phyloP scores from a whole-genome alignment of 164 flowering plant genomes.

The Kingdonia uniflora region DNA sequence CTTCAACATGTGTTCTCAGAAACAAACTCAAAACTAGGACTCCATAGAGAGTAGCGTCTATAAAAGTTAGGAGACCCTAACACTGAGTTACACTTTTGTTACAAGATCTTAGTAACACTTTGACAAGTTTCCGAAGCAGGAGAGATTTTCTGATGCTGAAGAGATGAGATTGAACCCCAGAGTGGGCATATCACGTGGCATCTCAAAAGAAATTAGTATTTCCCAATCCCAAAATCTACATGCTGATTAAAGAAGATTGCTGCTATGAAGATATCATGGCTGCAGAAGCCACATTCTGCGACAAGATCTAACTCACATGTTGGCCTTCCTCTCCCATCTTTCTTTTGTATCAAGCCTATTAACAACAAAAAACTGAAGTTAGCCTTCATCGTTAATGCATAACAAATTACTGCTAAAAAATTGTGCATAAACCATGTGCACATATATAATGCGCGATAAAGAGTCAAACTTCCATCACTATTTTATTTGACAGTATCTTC shows the following conservation, averaged over 20 bases:
- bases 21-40: too few relatives aligned
- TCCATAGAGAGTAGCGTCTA: too few relatives aligned
- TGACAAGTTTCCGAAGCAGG: too few relatives aligned
- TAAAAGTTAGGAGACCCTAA: too few relatives aligned
- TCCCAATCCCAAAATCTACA: neutral
- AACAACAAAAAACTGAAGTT: constrained; percentile 1
- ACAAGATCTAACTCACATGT: constrained; percentile 29
- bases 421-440: neutral
- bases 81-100: too few relatives aligned
- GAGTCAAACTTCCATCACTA: too few relatives aligned
- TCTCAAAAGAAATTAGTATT: neutral
- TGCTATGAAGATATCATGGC: neutral
- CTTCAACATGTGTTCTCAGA: too few relatives aligned
- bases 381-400: neutral
- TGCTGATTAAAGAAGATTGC: neutral
- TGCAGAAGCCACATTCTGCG: neutral
- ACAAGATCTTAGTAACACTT: too few relatives aligned
- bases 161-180: neutral
- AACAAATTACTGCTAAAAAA: neutral
- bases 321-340: constrained; percentile 64
- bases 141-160: neutral
- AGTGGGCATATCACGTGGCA: neutral
- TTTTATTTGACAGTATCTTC: too few relatives aligned
- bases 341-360: constrained; percentile 53
- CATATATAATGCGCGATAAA: too few relatives aligned